Conservation (phyloP, 2,329 filamentous ascomycete genomes). For the Colletotrichum sp. region DNA sequence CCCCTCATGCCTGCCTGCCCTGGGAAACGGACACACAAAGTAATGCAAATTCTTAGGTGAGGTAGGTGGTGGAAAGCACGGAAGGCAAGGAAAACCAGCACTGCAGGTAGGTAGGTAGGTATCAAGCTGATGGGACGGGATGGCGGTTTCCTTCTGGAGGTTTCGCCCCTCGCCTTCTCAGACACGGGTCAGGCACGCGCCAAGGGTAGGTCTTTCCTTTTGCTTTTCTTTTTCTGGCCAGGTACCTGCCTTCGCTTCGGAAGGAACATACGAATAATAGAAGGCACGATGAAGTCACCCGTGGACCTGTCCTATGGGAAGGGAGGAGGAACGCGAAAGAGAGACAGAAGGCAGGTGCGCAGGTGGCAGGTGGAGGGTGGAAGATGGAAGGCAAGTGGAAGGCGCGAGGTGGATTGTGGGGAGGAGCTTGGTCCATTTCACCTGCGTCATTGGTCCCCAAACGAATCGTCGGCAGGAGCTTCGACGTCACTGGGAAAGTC, state of each 20-base stretch:
- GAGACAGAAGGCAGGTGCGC: background rate
- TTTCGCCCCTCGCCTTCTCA: background rate
- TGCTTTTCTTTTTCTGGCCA: background rate
- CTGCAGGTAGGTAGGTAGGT: too few species aligned
- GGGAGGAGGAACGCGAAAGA: background rate
- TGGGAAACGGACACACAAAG: background rate
- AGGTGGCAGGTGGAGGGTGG: background rate
- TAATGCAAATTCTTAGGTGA: background rate
- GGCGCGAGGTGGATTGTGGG: background rate
- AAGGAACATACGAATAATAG: background rate
- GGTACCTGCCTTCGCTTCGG: background rate
- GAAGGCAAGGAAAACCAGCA: background rate
- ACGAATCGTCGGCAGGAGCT: background rate
- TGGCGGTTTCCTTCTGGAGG: background rate
- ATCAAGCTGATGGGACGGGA: background rate
- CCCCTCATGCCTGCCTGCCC: background rate
- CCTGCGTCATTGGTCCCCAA: conserved; percentile 5
- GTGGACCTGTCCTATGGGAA: background rate
- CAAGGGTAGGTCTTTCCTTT: background rate
- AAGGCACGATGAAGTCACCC: background rate
- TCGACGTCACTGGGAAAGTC: background rate
- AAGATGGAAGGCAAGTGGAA: background rate
- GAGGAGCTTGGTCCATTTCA: background rate
- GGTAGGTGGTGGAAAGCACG: background rate
- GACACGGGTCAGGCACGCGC: background rate